phyloP scores from a whole-genome alignment of 768 basidiomycete genomes.

The Mycena polygramma region DNA sequence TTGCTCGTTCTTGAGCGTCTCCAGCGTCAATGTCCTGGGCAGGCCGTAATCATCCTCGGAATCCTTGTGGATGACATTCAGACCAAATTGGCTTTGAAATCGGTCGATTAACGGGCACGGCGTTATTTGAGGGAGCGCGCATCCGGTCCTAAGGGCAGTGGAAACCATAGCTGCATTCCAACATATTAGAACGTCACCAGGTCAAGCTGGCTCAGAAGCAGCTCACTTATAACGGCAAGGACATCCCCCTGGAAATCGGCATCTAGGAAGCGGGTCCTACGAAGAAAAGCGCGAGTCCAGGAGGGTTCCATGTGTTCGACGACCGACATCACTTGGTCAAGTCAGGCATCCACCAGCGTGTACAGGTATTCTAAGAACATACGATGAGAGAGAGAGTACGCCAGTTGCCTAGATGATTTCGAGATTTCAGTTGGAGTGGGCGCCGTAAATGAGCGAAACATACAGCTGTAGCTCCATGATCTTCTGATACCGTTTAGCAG shows the following conservation, averaged over 20 bases:
- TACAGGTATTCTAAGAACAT: background rate
- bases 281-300: slow-evolving; percentile 84
- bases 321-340: slow-evolving; percentile 67
- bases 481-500: slow-evolving; percentile 79
- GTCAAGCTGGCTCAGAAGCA: slow-evolving; percentile 2
- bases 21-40: slow-evolving; percentile 76
- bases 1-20: slow-evolving; percentile 82
- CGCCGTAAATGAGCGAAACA: slow-evolving; percentile 36
- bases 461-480: slow-evolving; percentile 79
- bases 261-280: slow-evolving; percentile 81
- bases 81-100: slow-evolving; percentile 59
- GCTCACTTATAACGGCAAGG: slow-evolving; percentile 82
- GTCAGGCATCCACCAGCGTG: background rate
- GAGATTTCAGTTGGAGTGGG: background rate
- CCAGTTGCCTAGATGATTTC: slow-evolving; percentile 65
- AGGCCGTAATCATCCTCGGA: slow-evolving; percentile 83
- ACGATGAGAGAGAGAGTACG: slow-evolving; percentile 74
- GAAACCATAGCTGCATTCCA: slow-evolving; percentile 75
- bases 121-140: slow-evolving; percentile 87
- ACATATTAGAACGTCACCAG: slow-evolving; percentile 1
- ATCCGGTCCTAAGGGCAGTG: slow-evolving; percentile 78
- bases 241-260: slow-evolving; percentile 88
- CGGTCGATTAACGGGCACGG: slow-evolving; percentile 76
- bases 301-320: slow-evolving; percentile 78
- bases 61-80: slow-evolving; percentile 78